Evolutionary conservation across 345 rosid genomes (phyloP).

Genomic region (Microcos paniculata): DNA sequence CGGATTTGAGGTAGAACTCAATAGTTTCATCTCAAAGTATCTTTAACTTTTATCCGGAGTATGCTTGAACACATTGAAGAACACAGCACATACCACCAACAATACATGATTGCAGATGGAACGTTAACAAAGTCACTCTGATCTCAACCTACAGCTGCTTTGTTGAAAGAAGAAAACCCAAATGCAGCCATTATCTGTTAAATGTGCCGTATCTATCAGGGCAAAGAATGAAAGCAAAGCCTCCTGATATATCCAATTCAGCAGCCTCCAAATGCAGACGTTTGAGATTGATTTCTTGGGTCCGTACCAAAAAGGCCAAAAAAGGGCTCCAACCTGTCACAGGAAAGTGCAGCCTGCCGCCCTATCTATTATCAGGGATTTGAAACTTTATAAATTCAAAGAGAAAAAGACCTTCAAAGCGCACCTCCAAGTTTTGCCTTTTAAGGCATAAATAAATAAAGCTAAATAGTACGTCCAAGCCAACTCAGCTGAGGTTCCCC

Average conservation of each 20-base stretch:
- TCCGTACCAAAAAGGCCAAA: not conserved
- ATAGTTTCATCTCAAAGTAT: not conserved
- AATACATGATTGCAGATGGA: not conserved
- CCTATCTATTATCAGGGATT: not conserved
- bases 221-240: not conserved
- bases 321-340: not conserved
- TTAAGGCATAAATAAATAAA: not conserved
- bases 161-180: not conserved
- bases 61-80: not conserved
- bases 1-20: not conserved
- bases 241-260: not conserved
- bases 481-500: not conserved
- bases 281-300: not conserved
- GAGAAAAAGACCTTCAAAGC: not conserved
- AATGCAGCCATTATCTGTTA: not conserved
- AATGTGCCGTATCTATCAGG: not conserved
- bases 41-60: not conserved
- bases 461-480: not conserved
- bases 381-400: not conserved
- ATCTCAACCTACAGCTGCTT: not conserved
- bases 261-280: not conserved
- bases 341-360: not conserved
- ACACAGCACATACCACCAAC: not conserved
- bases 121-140: not conserved
- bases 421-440: not conserved